A percentile compares a stretch with the other conserved stretches of the same genome.
Evolutionary conservation across 768 basidiomycete species (phyloP).

Genomic region (Serendipita sp.): DNA sequence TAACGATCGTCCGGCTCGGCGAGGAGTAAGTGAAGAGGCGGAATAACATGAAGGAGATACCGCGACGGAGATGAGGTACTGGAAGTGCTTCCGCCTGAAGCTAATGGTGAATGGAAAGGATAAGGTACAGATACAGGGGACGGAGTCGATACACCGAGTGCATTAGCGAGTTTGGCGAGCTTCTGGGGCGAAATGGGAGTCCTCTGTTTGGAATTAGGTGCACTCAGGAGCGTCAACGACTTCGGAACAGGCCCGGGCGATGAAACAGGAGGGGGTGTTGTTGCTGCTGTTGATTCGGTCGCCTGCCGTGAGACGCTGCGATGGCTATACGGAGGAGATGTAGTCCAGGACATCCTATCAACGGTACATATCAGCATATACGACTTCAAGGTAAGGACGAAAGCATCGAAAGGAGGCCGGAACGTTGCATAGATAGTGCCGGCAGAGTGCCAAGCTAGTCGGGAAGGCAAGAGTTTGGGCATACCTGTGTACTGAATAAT

Average conservation of each 20-base stretch:
- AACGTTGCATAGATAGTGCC: too few relatives aligned
- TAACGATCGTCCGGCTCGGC: constrained; percentile 34
- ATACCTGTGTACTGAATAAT: neutral
- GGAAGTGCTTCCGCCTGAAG: constrained; percentile 28
- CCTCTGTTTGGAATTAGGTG: constrained; percentile 28
- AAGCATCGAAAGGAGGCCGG: too few relatives aligned
- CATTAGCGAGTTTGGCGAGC: constrained; percentile 71
- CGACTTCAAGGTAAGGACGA: too few relatives aligned
- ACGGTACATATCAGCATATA: too few relatives aligned
- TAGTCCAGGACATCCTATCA: constrained; percentile 5
- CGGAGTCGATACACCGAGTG: constrained; percentile 65
- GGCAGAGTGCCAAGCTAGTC: neutral
- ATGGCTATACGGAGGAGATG: constrained; percentile 1
- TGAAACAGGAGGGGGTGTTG: constrained; percentile 1
- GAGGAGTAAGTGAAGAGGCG: constrained; percentile 56
- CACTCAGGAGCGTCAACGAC: neutral
- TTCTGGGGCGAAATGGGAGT: constrained; percentile 59
- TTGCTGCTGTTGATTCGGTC: neutral
- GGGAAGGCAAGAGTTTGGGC: neutral
- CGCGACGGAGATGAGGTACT: constrained; percentile 38
- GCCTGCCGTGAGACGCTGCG: neutral
- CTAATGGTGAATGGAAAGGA: constrained; percentile 28
- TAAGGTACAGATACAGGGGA: constrained; percentile 28
- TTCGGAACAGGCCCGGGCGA: neutral
- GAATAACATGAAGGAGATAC: constrained; percentile 71